A percentile compares a stretch with the other conserved stretches of the same genome.
Evolutionary conservation across 2,329 filamentous ascomycete species (phyloP).

Genomic region (Aspergillus fumigatiaffinis): DNA sequence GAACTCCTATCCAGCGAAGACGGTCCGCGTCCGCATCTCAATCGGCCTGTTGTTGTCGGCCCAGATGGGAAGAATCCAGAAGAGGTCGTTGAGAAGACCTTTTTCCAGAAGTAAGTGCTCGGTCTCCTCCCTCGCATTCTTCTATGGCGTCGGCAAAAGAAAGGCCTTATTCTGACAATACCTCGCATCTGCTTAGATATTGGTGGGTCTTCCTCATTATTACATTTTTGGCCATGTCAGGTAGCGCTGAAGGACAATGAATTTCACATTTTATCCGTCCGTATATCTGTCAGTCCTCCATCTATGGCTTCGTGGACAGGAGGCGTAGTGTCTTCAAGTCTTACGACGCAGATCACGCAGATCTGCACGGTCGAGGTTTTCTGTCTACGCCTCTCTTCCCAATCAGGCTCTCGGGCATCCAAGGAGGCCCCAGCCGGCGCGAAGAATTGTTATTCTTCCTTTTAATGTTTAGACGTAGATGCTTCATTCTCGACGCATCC

Average conservation of each 20-base stretch:
- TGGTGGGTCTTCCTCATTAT: conserved; percentile 46
- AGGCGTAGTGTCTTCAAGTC: too few species aligned
- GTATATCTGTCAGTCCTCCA: not conserved
- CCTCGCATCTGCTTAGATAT: conserved; percentile 31
- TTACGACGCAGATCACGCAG: too few species aligned
- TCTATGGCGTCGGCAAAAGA: not conserved
- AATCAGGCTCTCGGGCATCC: not conserved
- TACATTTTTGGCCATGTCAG: conserved; percentile 39
- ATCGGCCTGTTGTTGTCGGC: conserved; percentile 36
- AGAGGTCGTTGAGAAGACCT: conserved; percentile 39
- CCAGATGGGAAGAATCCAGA: conserved; percentile 38
- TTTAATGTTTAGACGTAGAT: not conserved
- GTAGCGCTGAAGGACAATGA: conserved; percentile 34
- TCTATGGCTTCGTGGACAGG: not conserved
- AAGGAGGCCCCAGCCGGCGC: not conserved
- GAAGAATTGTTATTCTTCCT: not conserved
- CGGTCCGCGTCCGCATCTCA: conserved; percentile 37
- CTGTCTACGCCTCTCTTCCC: not conserved
- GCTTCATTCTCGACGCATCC: too few species aligned
- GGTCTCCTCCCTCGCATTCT: not conserved
- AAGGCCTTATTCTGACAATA: not conserved
- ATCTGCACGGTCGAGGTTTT: not conserved
- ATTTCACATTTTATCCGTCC: not conserved
- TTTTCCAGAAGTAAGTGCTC: conserved; percentile 41
- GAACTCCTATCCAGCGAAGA: conserved; percentile 30